These are phyloP conservation scores for Sclerotiophoma versabilis DNA, from an alignment of 2,329 filamentous ascomycete genomes.

Conservation along the genomic window DNA sequence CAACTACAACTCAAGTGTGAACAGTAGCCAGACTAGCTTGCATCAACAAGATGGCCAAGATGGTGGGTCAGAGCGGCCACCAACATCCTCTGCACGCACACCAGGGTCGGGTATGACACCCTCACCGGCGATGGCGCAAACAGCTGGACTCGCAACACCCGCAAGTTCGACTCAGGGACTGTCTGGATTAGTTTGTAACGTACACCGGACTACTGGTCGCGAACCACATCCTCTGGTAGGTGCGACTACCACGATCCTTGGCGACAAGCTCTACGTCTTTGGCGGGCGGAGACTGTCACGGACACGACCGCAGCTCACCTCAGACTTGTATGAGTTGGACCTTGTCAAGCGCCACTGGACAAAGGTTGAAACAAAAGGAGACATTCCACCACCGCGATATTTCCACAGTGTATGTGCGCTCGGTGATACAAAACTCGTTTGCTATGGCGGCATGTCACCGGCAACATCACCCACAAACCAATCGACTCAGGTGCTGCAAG, in stretches of 20 bases:
- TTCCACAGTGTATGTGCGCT: constrained; percentile 96
- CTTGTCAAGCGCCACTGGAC: constrained; percentile 92
- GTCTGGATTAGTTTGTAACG: constrained; percentile 72
- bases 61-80: constrained; percentile 46
- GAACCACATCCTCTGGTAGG: constrained; percentile 93
- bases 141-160: constrained; percentile 47
- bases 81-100: constrained; percentile 43
- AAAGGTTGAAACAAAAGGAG: constrained; percentile 82
- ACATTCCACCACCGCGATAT: constrained; percentile 89
- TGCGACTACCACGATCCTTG: constrained; percentile 91
- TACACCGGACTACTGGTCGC: constrained; percentile 82
- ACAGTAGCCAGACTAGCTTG: constrained; percentile 57
- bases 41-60: constrained; percentile 54
- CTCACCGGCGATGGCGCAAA: constrained; percentile 53
- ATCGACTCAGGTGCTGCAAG: constrained; percentile 46
- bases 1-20: constrained; percentile 51
- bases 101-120: constrained; percentile 50
- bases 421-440: constrained; percentile 95
- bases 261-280: constrained; percentile 96
- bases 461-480: constrained; percentile 57
- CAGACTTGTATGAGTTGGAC: constrained; percentile 92
- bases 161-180: constrained; percentile 63
- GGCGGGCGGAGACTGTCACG: constrained; percentile 87
- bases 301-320: constrained; percentile 82
- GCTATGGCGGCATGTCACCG: constrained; percentile 98